Evolutionary conservation across 176 grass and related monocot species (phyloP).

Genomic region (Dendrocalamus sinicus): DNA sequence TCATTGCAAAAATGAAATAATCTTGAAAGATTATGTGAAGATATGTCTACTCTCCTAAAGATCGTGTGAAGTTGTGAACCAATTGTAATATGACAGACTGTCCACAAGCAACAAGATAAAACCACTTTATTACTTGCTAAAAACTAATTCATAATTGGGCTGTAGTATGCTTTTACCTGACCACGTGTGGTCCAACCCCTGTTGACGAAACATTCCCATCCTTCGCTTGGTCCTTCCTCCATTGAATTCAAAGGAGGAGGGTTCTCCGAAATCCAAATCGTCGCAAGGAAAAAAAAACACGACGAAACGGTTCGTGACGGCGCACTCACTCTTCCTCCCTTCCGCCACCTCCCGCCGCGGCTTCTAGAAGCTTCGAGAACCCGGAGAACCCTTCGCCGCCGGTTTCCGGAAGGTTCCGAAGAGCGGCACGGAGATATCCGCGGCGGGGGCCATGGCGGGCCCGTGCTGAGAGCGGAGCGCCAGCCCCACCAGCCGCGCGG

Average conservation of each 20-base stretch:
- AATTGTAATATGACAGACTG: too few species aligned
- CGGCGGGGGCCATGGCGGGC: constrained; percentile 22
- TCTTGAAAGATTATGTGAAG: too few species aligned
- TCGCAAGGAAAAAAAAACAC: background rate
- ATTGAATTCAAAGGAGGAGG: background rate
- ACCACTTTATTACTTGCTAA: background rate
- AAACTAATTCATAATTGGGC: background rate
- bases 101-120: background rate
- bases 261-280: constrained; percentile 13
- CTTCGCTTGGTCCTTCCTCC: background rate
- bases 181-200: background rate
- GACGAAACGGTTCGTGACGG: constrained; percentile 31
- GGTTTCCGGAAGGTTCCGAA: background rate
- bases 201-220: background rate
- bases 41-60: too few species aligned
- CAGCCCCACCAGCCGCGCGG: background rate
- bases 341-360: background rate
- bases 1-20: too few species aligned
- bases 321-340: constrained; percentile 6
- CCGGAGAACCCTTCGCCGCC: background rate
- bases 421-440: constrained; percentile 27
- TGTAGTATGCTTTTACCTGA: background rate
- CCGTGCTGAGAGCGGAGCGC: constrained; percentile 40
- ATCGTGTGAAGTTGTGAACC: too few species aligned
- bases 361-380: constrained; percentile 47